These are phyloP conservation scores for Irpex rosettiformis DNA, from an alignment of 1,284 basidiomycete genomes.

Conservation along the genomic window DNA sequence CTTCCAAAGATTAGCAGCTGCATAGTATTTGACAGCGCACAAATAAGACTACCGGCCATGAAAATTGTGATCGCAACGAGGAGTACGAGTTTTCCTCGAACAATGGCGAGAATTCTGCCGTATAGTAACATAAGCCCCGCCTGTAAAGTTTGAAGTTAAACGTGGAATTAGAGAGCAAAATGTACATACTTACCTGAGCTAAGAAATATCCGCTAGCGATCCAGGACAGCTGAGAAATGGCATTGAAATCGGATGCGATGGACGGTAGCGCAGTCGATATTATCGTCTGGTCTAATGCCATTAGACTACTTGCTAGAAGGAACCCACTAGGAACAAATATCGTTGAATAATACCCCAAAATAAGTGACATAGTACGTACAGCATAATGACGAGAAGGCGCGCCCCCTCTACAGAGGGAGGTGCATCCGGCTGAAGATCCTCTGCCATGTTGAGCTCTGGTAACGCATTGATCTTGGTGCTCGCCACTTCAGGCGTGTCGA, in stretches of 20 bases:
- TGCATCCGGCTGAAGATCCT: too few species aligned
- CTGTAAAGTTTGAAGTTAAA: not conserved
- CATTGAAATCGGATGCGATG: not conserved
- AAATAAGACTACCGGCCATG: constrained; percentile 4
- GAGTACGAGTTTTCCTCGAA: not conserved
- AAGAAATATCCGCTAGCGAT: not conserved
- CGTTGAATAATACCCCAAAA: not conserved
- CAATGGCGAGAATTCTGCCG: constrained; percentile 1
- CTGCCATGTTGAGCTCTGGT: too few species aligned
- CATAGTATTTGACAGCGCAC: not conserved
- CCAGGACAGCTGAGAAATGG: not conserved
- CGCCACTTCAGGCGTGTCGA: too few species aligned
- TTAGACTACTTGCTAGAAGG: not conserved
- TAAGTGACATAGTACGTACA: not conserved
- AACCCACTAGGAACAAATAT: not conserved
- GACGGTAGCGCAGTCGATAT: not conserved
- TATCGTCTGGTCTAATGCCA: not conserved
- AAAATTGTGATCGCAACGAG: constrained; percentile 2
- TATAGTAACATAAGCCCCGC: constrained; percentile 5
- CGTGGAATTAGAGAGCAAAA: not conserved
- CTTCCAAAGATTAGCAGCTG: constrained; percentile 6
- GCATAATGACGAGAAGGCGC: not conserved
- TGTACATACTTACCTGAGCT: not conserved
- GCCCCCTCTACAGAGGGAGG: too few species aligned
- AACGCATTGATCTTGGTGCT: too few species aligned